Conservation (phyloP, 179 eudicot species). For the Pouteria campechiana region DNA sequence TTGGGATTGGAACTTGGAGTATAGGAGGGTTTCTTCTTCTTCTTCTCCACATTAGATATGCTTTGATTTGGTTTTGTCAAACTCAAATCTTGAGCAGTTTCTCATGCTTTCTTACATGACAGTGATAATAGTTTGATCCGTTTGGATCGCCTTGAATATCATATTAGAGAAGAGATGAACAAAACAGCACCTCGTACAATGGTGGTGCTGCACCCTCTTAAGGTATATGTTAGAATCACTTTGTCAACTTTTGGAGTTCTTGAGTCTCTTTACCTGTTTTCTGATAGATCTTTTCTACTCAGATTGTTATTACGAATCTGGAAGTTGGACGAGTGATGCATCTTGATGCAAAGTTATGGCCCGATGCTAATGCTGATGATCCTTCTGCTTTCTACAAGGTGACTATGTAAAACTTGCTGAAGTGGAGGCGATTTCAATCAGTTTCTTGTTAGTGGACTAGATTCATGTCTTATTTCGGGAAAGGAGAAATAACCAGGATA, state of each 20-base stretch:
- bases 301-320: constrained; percentile 92
- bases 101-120: constrained; percentile 12
- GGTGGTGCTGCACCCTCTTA: constrained; percentile 82
- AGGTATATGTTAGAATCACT: constrained; percentile 55
- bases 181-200: constrained; percentile 67
- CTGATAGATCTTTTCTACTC: constrained; percentile 5
- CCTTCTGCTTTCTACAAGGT: constrained; percentile 82
- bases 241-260: constrained; percentile 2
- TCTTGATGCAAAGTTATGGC: constrained; percentile 96
- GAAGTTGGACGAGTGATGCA: constrained; percentile 56
- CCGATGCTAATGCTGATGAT: constrained; percentile 74
- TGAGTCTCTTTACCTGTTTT: not conserved
- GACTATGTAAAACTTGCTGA: no score
- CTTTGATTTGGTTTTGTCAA: not conserved
- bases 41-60: not conserved
- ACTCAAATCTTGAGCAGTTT: not conserved
- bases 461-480: no score
- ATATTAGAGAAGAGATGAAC: constrained; percentile 84
- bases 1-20: no score
- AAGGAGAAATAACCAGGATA: no score
- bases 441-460: no score
- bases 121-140: constrained; percentile 80
- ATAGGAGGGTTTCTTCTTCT: not conserved
- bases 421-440: no score
- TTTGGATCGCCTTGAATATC: constrained; percentile 72